Evolutionary conservation across 1,284 basidiomycete genomes (phyloP), one percentile per base, ranked within the genome.

Genomic region (Cryptococcus floricola): DNA sequence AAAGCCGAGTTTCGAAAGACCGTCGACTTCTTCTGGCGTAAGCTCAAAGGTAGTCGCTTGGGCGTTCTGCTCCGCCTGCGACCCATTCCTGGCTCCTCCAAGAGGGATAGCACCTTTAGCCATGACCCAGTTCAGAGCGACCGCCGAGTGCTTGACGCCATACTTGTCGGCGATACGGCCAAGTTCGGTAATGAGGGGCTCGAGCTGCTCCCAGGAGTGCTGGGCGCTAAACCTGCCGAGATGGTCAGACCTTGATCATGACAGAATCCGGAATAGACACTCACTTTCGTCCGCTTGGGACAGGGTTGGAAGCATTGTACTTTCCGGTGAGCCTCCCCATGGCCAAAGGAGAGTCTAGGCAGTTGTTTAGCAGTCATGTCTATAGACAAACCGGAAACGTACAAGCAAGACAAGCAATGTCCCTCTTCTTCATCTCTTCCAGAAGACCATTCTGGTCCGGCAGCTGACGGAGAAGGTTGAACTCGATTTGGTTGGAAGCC

Each of bases 41-140:
- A 69, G 49, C 7, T 50, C 59, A 38, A 69, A 66, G 10, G 59
- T 65, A 47, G 62, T 45, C 8, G 68, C 68, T 50, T 66, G 65
- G 7, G 68, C 64, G 45, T 69, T 69, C 57, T 69, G 45, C 27
- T 23, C 53, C 9, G 73, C 75, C 53, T 77, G 75, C 28, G 67
- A 51, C 16, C 59, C 64, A 50, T 77, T 71, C 52, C 72, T 63
- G 1, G 75, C 74, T n/a, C 75, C 75, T 5, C 73, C 71, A n/a
- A 76, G 62, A 1, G 74, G 74, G 28, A 76, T 74, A 6, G 71
- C 72, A n/a, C 75, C 75, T 53, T 75, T 75, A 27, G 58, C 58
- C 34, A 77, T 69, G 16, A 77, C 72, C 75, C 75, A 77, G 42
- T 72, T 72, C 50, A 77, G 58, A n/a, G 73, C 75, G 19, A 77